Conservation (phyloP, 2,329 filamentous ascomycete genomes). For the Camptophora hylomeconis region DNA sequence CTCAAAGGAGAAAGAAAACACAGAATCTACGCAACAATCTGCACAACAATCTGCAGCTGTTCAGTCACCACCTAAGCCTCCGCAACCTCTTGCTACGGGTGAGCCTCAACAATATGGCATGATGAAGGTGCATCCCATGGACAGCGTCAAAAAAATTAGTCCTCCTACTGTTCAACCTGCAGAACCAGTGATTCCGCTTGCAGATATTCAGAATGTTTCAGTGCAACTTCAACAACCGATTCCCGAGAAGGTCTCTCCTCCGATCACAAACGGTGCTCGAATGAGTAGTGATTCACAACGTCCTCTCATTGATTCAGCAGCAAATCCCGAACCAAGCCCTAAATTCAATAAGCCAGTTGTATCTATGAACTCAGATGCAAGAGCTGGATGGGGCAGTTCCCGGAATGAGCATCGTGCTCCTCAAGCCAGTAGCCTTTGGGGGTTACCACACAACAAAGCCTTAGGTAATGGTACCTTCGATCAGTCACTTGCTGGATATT, state of each 20-base stretch:
- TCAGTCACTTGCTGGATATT: conserved; percentile 35
- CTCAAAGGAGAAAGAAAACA: conserved; percentile 8
- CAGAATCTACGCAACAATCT: not conserved
- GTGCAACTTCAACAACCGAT: conserved; percentile 4
- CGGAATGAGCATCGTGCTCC: conserved; percentile 24
- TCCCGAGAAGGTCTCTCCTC: conserved; percentile 7
- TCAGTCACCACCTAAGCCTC: conserved; percentile 45
- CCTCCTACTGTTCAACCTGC: conserved; percentile 21
- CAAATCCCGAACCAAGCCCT: conserved; percentile 5
- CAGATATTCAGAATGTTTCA: conserved; percentile 4
- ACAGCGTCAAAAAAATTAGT: conserved; percentile 34
- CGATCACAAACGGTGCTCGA: conserved; percentile 21
- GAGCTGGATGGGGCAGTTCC: conserved; percentile 15
- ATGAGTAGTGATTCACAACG: conserved; percentile 1
- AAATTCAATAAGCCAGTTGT: conserved; percentile 2
- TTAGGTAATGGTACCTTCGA: conserved; percentile 54
- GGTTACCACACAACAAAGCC: conserved; percentile 41
- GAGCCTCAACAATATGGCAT: conserved; percentile 48
- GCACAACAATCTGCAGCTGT: conserved; percentile 20
- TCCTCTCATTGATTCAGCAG: not conserved
- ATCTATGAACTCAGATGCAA: no score
- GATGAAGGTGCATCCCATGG: conserved; percentile 48
- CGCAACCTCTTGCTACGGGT: conserved; percentile 42
- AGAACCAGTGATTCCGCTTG: conserved; percentile 21
- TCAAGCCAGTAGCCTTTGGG: conserved; percentile 43